A percentile compares a stretch with the other conserved stretches of the same genome.
Evolutionary conservation across 345 rosid species (phyloP).

Genomic region (Crucihimalaya himalaica): DNA sequence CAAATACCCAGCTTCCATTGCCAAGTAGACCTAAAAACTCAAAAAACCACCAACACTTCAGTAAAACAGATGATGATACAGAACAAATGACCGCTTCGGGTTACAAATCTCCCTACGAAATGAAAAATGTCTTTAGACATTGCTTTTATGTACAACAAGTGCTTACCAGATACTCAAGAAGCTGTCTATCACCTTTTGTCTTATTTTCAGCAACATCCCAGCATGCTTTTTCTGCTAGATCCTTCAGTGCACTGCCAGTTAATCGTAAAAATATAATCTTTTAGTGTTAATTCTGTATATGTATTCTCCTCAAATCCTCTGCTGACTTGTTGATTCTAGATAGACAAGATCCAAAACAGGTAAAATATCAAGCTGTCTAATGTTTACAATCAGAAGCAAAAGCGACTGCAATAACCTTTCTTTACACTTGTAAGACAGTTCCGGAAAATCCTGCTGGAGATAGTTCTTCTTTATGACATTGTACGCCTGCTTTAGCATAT

Average conservation of each 20-base stretch:
- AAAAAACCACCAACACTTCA: neutral
- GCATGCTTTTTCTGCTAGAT: conserved; percentile 78
- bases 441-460: conserved; percentile 73
- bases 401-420: conserved; percentile 55
- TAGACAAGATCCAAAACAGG: neutral
- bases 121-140: neutral
- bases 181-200: conserved; percentile 66
- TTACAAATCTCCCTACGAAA: neutral
- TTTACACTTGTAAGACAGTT: conserved; percentile 65
- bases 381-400: conserved; percentile 6
- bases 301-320: conserved; percentile 4
- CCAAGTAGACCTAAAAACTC: conserved; percentile 75
- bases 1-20: conserved; percentile 94
- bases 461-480: conserved; percentile 70
- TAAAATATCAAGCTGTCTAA: neutral
- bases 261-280: neutral
- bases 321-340: neutral
- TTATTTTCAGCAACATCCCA: conserved; percentile 94
- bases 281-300: neutral
- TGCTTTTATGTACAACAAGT: neutral
- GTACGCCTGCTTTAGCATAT: conserved; percentile 75
- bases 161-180: conserved; percentile 78
- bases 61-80: conserved; percentile 4
- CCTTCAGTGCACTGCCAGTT: conserved; percentile 63
- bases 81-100: neutral